A percentile compares a stretch with the other conserved stretches of the same genome.
Conservation (phyloP, 2,329 filamentous ascomycete genomes). For the Aspergillus latus region DNA sequence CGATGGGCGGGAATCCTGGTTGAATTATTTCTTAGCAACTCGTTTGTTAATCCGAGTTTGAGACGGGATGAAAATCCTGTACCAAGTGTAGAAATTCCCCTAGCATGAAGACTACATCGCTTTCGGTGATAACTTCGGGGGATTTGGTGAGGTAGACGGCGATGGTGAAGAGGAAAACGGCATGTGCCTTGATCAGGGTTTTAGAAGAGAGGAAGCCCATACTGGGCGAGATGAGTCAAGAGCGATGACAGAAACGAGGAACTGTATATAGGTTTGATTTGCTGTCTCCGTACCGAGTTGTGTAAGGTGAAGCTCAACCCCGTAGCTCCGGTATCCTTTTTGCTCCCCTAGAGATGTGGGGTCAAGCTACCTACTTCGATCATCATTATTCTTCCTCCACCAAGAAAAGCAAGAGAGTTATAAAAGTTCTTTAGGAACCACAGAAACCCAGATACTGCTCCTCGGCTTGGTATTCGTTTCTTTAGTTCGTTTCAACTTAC, state of each 20-base stretch:
- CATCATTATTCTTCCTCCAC: background rate
- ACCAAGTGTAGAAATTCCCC: constrained; percentile 84
- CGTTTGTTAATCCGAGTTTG: background rate
- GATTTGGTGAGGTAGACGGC: constrained; percentile 79
- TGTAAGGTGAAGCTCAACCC: background rate
- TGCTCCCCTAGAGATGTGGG: constrained; percentile 19
- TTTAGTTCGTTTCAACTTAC: background rate
- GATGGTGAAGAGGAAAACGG: constrained; percentile 79
- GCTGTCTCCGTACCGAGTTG: too few relatives aligned
- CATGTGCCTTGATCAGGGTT: constrained; percentile 77
- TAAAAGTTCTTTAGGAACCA: too few relatives aligned
- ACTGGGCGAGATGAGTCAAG: constrained; percentile 18
- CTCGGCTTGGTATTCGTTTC: too few relatives aligned
- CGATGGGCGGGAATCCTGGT: constrained; percentile 47
- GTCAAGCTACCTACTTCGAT: constrained; percentile 17
- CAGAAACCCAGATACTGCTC: too few relatives aligned
- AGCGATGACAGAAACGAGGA: background rate
- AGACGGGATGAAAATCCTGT: constrained; percentile 19
- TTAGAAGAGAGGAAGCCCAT: constrained; percentile 83
- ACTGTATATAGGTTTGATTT: background rate
- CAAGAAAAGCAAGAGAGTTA: background rate
- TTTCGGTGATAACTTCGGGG: constrained; percentile 71
- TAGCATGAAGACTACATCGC: constrained; percentile 75
- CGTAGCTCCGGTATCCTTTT: background rate
- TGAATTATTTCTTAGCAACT: constrained; percentile 12